Conservation (phyloP, 305 asterid genomes). For the Withania somnifera region DNA sequence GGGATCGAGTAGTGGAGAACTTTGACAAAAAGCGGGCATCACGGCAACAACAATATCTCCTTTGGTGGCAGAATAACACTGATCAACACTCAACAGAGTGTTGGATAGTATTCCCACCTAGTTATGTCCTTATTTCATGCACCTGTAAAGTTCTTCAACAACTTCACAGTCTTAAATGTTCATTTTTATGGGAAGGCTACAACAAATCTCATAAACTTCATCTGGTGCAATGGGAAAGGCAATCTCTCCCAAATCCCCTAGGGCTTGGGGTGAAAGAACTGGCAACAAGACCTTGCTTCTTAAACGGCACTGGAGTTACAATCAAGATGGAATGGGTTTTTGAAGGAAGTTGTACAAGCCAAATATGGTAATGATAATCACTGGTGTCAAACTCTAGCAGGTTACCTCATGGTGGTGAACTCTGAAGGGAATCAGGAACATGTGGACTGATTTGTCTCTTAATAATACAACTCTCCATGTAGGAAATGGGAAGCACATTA, state of each 20-base stretch:
- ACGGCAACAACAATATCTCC: background rate
- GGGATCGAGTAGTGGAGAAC: background rate
- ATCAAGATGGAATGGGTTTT: background rate
- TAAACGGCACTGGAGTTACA: background rate
- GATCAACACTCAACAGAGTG: background rate
- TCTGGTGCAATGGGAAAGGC: background rate
- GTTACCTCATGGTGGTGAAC: background rate
- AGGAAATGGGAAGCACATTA: background rate
- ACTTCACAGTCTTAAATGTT: background rate
- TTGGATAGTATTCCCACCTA: background rate
- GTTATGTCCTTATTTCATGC: background rate
- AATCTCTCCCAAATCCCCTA: background rate
- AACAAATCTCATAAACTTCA: background rate
- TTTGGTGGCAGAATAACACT: background rate
- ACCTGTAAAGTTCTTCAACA: background rate
- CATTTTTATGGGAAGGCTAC: background rate
- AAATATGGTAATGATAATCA: background rate
- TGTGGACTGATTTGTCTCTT: background rate
- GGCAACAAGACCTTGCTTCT: background rate
- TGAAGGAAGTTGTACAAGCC: background rate
- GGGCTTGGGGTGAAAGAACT: background rate
- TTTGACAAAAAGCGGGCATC: background rate
- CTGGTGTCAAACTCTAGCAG: background rate
- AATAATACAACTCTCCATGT: background rate
- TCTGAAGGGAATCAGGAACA: background rate